Conservation (phyloP, 371 early-diverging fungal genomes). For the Lichtheimia corymbifera region DNA sequence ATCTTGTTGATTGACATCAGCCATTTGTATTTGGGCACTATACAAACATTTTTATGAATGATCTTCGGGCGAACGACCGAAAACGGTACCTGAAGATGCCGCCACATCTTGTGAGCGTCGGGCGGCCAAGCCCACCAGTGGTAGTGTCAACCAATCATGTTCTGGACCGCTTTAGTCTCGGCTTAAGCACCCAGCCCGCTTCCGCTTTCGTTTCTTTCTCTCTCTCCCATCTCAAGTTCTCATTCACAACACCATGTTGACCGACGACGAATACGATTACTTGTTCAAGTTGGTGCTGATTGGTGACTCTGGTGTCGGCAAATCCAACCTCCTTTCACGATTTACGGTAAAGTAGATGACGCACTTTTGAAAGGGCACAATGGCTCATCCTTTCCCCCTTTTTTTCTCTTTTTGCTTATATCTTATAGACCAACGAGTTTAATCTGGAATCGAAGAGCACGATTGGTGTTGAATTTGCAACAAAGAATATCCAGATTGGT, state of each 20-base stretch:
- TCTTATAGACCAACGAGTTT: conserved; percentile 85
- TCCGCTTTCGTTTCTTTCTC: conserved; percentile 3
- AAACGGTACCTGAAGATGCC: no score
- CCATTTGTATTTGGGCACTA: no score
- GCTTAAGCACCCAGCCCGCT: conserved; percentile 1
- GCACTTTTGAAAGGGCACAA: no score
- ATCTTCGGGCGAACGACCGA: no score
- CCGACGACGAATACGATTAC: conserved; percentile 53
- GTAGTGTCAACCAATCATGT: no score
- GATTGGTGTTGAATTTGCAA: conserved; percentile 98
- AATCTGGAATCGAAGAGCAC: conserved; percentile 98
- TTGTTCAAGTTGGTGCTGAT: conserved; percentile 54
- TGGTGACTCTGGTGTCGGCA: conserved; percentile 54
- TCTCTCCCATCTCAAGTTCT: not conserved
- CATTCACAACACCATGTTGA: conserved; percentile 24
- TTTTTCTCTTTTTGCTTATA: not conserved
- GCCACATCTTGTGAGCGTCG: no score
- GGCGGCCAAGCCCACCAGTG: no score
- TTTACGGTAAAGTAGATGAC: conserved; percentile 35
- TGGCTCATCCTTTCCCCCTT: not conserved
- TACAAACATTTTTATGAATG: no score
- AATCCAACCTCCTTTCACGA: conserved; percentile 44
- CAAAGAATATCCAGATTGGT: conserved; percentile 36
- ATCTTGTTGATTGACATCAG: no score
- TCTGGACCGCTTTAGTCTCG: not conserved